Base-by-base conservation (phyloP, 2,329 filamentous ascomycete species). In the Ceratocystis harringtonii region DNA sequence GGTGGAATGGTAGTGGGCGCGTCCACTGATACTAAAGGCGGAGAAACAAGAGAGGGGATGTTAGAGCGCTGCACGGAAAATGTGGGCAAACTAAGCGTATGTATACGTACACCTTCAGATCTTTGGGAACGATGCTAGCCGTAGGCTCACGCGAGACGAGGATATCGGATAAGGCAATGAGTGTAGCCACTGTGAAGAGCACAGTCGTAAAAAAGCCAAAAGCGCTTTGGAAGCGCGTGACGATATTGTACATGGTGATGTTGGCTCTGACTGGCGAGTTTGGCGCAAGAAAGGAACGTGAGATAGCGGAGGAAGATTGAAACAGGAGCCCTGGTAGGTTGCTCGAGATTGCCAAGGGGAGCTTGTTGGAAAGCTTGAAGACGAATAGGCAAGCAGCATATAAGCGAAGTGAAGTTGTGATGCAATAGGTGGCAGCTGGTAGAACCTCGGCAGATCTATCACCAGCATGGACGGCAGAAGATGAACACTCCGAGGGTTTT, bases 191-290 rank as follows among this genome's bases (percentile, higher is more conserved):
- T 66, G 84, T 83, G 73, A 95, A 94, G 66, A 88, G 87, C 69
- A 96, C 91, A 30, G 91, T 95, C 19, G 94, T 97, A 81, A 97
- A 96, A 84, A 95, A 96, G 76, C 94, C 91, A 75, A 99, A 99
- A 75, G 91, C 87, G 78, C 90, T 92, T 77, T 99, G 94, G 70
- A 87, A 76, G 70, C 94, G 89, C 69, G 89, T 90, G 61, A 95
- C 77, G 60, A 88, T 84, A 73, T 90, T 95, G 77, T 96, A 87
- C 94, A 99, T 97, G 68, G 68, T 80, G 78, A 69, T 68, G n/a
- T 58, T 62, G 28, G 58, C 48, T 25, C 48, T 36, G 22, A 25
- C 30, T 30, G 28, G 5, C 3, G n/a, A 50, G 30, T n/a, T n/a
- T 10, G 44, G 15, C 3, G 25, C 45, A 30, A 32, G 7, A 52